Conservation (phyloP, 805 yeast species). For the Metschnikowia proteae region DNA sequence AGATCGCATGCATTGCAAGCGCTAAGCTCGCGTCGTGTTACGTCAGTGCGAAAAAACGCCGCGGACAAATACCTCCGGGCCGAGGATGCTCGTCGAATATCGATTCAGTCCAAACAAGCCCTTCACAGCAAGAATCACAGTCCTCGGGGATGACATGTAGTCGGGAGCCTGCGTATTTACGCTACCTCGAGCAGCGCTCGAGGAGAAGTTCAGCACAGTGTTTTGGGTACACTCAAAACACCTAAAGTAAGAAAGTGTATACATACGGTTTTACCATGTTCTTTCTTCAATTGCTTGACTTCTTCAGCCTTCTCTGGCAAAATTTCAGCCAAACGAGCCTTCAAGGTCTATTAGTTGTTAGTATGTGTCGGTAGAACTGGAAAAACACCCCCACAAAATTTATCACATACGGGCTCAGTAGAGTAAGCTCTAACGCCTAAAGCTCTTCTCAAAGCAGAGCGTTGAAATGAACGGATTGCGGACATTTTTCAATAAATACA, state of each 20-base stretch:
- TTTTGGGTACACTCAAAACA: no score
- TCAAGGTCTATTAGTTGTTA: conserved; percentile 55
- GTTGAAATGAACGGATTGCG: conserved; percentile 36
- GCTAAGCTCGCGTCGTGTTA: not conserved
- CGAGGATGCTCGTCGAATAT: not conserved
- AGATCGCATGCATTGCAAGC: conserved; percentile 8
- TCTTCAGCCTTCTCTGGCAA: conserved; percentile 91
- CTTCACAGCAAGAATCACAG: not conserved
- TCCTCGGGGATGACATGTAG: no score
- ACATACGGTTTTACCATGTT: conserved; percentile 78
- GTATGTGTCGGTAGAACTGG: conserved; percentile 5
- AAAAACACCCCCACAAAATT: not conserved
- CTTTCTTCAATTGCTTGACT: conserved; percentile 84
- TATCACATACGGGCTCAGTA: conserved; percentile 24
- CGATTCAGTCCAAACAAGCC: no score
- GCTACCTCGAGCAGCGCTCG: no score
- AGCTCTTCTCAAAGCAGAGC: conserved; percentile 27
- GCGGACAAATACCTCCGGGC: conserved; percentile 1
- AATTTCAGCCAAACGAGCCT: conserved; percentile 90
- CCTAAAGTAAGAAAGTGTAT: conserved; percentile 6
- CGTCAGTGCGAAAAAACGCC: conserved; percentile 6
- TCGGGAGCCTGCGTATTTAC: no score
- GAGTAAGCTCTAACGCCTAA: conserved; percentile 20
- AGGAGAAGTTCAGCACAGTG: no score
- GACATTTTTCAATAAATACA: conserved; percentile 24